Evolutionary conservation across 1,284 basidiomycete species (phyloP), one percentile per base, ranked within the genome.

Genomic region (Cerrena zonata): DNA sequence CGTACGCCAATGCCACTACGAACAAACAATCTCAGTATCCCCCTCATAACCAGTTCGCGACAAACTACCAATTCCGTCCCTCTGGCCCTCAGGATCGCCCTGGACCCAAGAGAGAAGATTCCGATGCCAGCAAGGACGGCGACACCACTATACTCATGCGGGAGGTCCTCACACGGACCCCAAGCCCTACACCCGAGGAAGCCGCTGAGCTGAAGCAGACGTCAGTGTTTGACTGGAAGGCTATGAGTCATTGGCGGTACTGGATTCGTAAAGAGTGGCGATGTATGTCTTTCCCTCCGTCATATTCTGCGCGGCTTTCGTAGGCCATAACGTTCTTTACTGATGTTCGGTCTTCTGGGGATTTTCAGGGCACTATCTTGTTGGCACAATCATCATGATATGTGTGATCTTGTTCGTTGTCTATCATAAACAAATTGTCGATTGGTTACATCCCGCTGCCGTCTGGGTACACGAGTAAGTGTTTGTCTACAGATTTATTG

Each of bases 341-440:
- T 15, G 43, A 2, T 10, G 23, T 25, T 43, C 43, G 43, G 5
- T 19, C 30, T 34, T 34, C 7, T 34, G 15, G 7, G 7, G 30
- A 7, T 34, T 22, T 7, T 41, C 41, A 71, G 69, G 66, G 67
- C 68, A 69, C 59, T 70, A 70, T 54, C 54, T 74, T 41, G 53
- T 60, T 21, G 56, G 52, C 52, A 54, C 59, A 13, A 48, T 70
- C 48, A 53, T 63, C 44, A 50, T 66, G 15, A 67, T 73, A 26
- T 51, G 79, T 36, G 71, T 76, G 21, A 68, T 69, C 13, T 71
- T 84, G 41, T 75, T 85, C 66, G 75, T 78, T 2, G 62, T 84
- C 24, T 84, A 74, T 61, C 69, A 71, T 57, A 67, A 69, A 25
- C 69, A 82, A 69, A 84, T 86, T 53, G 76, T 85, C 48, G 56